Evolutionary conservation across 2,329 filamentous ascomycete species (phyloP).

Genomic region (Alternaria triticina): DNA sequence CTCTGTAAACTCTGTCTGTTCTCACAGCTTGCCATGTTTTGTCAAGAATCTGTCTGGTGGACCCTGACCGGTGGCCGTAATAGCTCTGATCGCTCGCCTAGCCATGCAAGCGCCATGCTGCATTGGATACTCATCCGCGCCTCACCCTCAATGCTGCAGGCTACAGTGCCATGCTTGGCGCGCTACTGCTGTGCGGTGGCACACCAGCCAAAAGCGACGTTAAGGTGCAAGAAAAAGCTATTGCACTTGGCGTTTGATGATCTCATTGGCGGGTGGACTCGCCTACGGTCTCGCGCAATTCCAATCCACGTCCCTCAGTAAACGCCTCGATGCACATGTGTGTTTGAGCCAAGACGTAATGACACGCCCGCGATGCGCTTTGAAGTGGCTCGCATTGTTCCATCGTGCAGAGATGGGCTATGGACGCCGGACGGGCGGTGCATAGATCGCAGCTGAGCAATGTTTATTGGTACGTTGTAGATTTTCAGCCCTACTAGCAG

Average conservation of each 20-base stretch:
- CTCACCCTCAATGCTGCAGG: background rate
- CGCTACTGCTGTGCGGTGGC: background rate
- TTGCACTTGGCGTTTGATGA: background rate
- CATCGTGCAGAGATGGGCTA: background rate
- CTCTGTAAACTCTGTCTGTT: background rate
- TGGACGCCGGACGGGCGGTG: background rate
- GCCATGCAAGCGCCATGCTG: background rate
- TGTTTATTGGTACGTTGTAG: background rate
- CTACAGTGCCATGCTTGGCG: slow-evolving; percentile 5
- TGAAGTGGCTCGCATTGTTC: background rate
- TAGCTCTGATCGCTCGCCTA: background rate
- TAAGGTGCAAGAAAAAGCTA: background rate
- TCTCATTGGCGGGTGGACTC: background rate
- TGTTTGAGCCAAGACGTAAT: slow-evolving; percentile 4
- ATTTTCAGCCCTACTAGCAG: background rate
- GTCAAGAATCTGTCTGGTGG: background rate
- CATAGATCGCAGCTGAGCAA: background rate
- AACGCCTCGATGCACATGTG: background rate
- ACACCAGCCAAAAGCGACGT: background rate
- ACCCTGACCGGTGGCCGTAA: background rate
- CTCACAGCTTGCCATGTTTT: background rate
- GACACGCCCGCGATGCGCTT: background rate
- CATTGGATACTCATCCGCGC: background rate
- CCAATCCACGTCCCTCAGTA: background rate
- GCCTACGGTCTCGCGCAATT: background rate